Base-by-base conservation (phyloP, 2,329 filamentous ascomycete species). In the Sclerotinia sclerotiorum region DNA sequence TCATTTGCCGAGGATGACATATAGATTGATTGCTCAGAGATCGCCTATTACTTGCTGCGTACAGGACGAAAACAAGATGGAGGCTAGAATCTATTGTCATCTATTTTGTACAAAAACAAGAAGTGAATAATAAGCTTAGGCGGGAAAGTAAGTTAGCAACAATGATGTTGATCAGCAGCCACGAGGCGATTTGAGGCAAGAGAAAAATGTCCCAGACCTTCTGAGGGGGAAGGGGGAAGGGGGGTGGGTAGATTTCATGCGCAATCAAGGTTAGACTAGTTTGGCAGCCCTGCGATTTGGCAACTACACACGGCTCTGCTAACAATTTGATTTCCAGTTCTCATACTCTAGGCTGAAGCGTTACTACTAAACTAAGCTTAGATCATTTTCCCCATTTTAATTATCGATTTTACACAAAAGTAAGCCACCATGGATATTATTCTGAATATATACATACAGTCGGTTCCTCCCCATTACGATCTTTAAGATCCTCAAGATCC, bases 181-280 rank as follows among this genome's bases (percentile, higher is more conserved):
- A 60, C 56, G 39, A 60, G 56, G 56, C 56, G 56, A 44, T 60
- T 46, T 60, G 56, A 60, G 42, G 57, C 57, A 60, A 60, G 29
- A 60, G 57, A 46, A 46, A 46, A 60, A 39, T 56, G 57, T 60
- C 57, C 46, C 42, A 60, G 57, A 60, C 42, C 29, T 24, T 56
- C 21, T 56, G 35, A n/a, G 21, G 39, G 39, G 39, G 39, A 39
- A 13, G 8, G 11, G 11, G 39, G 39, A 15, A 42, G 39, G 39
- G 39, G 39, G 39, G 13, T 15, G 17, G 39, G 4, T 42, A 42
- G 13, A 42, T 42, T 52, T 52, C 49, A 52, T 29, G 49, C 49
- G 29, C n/a, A 29, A 27, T 27, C 49, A 52, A 27, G 24, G 57
- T 44, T 60, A 44, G 24, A 44, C 15, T 4, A 60, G 39, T 44